Evolutionary conservation across 371 early-diverging fungal species (phyloP).

Genomic region (Syncephalastrum sp.): DNA sequence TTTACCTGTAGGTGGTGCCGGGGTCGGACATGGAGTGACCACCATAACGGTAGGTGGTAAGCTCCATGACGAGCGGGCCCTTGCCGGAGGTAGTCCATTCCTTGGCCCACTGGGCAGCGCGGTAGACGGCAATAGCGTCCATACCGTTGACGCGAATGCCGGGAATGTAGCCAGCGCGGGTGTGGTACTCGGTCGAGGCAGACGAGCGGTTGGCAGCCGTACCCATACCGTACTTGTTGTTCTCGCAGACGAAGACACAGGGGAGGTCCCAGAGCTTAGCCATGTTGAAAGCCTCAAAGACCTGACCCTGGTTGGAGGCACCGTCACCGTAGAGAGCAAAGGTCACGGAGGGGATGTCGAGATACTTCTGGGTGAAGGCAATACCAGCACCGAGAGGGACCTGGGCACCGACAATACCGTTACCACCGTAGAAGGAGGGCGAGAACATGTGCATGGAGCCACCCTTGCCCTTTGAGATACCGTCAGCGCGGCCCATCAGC

Average conservation of each 20-base stretch:
- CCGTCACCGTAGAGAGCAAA: conserved; percentile 99
- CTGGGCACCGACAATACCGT: conserved; percentile 99
- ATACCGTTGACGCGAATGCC: conserved; percentile 89
- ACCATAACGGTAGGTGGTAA: conserved; percentile 98
- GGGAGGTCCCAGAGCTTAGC: conserved; percentile 99
- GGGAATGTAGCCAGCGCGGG: conserved; percentile 96
- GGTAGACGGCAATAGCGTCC: conserved; percentile 92
- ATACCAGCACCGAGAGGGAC: conserved; percentile 98
- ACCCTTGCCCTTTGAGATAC: conserved; percentile 98
- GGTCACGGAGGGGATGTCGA: conserved; percentile 71
- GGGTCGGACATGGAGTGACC: conserved; percentile 99
- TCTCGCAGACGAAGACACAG: conserved; percentile 96
- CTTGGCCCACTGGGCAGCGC: conserved; percentile 83
- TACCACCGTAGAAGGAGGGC: conserved; percentile 97
- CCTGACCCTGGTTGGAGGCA: conserved; percentile 99
- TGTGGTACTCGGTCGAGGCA: conserved; percentile 94
- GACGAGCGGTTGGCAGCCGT: conserved; percentile 90
- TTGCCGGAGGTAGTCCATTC: conserved; percentile 83
- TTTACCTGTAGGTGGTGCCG: conserved; percentile 79
- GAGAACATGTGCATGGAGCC: conserved; percentile 99
- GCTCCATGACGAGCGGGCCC: conserved; percentile 97
- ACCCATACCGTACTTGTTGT: conserved; percentile 99
- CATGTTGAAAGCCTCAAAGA: conserved; percentile 99
- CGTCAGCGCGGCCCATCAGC: conserved; percentile 85
- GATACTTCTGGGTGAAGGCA: conserved; percentile 96